These are phyloP conservation scores for Trichoderma sp. DNA, from an alignment of 2,329 filamentous ascomycete species.

Conservation along the genomic window DNA sequence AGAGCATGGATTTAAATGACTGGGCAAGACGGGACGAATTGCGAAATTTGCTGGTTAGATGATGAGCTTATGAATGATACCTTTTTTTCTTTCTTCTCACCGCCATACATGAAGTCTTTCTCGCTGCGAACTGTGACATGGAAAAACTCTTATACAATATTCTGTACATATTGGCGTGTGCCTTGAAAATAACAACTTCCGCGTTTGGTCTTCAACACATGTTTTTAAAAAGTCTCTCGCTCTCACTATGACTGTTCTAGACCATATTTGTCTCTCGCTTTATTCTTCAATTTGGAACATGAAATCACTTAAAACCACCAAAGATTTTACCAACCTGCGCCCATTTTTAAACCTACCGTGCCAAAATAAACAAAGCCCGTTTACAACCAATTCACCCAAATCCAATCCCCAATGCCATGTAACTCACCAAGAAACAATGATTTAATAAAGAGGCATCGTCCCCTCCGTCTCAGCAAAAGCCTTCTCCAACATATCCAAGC, in stretches of 20 bases:
- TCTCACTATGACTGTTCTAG: not conserved
- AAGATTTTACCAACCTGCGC: not conserved
- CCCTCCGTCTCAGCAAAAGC: slow-evolving; percentile 44
- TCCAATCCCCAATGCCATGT: not conserved
- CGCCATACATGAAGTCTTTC: not conserved
- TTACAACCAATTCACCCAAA: not conserved
- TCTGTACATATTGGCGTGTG: not conserved
- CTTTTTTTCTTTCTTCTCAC: not conserved
- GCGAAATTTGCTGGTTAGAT: not conserved
- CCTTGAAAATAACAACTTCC: not conserved
- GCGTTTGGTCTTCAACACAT: not conserved
- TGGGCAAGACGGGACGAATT: not conserved
- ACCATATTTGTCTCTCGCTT: not conserved
- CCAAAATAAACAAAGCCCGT: not conserved
- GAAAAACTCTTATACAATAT: not conserved
- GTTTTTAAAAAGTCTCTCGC: not conserved
- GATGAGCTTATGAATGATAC: slow-evolving; percentile 19
- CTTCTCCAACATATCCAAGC: slow-evolving; percentile 55
- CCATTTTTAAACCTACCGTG: not conserved
- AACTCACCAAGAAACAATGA: not conserved
- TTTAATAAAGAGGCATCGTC: slow-evolving; percentile 31
- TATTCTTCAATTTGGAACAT: not conserved
- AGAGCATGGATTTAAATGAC: slow-evolving; percentile 7
- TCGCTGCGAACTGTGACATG: not conserved
- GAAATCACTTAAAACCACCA: not conserved